Evolutionary conservation across 495 filamentous ascomycete genomes (phyloP).

Genomic region (Penicillium macrosclerotiorum): DNA sequence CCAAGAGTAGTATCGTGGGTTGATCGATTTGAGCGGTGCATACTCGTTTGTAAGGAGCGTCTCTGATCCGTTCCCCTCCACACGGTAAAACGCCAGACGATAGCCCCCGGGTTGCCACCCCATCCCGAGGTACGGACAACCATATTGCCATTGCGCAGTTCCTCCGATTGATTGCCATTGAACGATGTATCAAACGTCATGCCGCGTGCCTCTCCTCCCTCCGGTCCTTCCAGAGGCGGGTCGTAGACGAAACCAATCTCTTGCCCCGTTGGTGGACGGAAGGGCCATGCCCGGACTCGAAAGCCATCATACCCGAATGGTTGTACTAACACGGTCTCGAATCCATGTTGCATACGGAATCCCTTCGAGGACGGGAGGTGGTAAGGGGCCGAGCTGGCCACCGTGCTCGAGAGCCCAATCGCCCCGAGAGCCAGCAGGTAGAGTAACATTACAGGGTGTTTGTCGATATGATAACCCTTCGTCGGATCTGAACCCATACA

Average conservation of each 20-base stretch:
- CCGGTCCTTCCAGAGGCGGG: slow-evolving; percentile 29
- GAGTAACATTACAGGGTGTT: no score
- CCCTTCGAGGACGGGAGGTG: slow-evolving; percentile 22
- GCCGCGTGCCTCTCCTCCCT: slow-evolving; percentile 21
- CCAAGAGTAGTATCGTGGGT: slow-evolving; percentile 29
- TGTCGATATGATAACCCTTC: no score
- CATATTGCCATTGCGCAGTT: slow-evolving; percentile 27
- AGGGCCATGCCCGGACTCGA: slow-evolving; percentile 30
- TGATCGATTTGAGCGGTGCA: slow-evolving; percentile 30
- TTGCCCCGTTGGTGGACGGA: slow-evolving; percentile 22
- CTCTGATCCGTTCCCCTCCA: slow-evolving; percentile 24
- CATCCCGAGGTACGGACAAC: slow-evolving; percentile 27
- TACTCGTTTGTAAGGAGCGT: slow-evolving; percentile 30
- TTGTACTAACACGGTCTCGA: slow-evolving; percentile 30
- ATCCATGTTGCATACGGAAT: slow-evolving; percentile 28
- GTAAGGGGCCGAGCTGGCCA: slow-evolving; percentile 10
- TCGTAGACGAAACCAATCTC: slow-evolving; percentile 30
- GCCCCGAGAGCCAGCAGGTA: no score
- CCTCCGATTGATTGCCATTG: slow-evolving; percentile 16
- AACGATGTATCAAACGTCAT: slow-evolving; percentile 21
- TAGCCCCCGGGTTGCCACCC: slow-evolving; percentile 26
- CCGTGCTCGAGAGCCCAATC: neutral
- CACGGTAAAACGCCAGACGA: slow-evolving; percentile 24
- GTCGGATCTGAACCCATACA: no score
- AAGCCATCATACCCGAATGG: slow-evolving; percentile 33